These are phyloP conservation scores for Piloderma croceum DNA, from an alignment of 768 basidiomycete species.

Conservation along the genomic window DNA sequence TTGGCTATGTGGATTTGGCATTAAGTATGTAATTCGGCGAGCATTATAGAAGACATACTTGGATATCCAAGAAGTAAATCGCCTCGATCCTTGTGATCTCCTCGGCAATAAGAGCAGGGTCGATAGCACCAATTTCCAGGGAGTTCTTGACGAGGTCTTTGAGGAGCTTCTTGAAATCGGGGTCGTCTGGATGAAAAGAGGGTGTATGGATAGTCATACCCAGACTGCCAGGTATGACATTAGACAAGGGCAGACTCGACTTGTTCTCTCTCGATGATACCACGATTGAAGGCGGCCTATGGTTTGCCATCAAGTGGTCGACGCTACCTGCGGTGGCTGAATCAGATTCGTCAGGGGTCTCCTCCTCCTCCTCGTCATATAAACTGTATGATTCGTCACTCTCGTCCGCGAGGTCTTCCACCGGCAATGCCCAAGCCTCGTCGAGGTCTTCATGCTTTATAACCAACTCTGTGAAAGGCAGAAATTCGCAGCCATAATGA, in stretches of 20 bases:
- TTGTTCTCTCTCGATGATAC: constrained; percentile 53
- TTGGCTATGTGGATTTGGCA: constrained; percentile 46
- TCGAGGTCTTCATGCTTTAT: constrained; percentile 63
- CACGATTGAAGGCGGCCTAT: neutral
- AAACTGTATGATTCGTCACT: constrained; percentile 56
- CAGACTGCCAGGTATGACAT: constrained; percentile 39
- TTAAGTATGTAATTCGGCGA: neutral
- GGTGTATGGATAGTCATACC: constrained; percentile 30
- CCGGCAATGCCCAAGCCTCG: constrained; percentile 67
- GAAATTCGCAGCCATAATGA: constrained; percentile 79
- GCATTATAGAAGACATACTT: constrained; percentile 42
- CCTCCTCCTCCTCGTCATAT: constrained; percentile 48
- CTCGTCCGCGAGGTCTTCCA: constrained; percentile 51
- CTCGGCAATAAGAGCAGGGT: constrained; percentile 68
- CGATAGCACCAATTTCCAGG: constrained; percentile 48
- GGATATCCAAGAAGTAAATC: constrained; percentile 65
- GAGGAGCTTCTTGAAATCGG: constrained; percentile 50
- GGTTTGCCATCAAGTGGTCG: no score
- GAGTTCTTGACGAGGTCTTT: constrained; percentile 59
- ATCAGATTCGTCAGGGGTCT: neutral
- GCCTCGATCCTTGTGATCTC: constrained; percentile 79
- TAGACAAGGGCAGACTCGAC: constrained; percentile 56
- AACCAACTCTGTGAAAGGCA: constrained; percentile 71
- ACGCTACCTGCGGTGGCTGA: neutral
- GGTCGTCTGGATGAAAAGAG: constrained; percentile 30